phyloP scores from a whole-genome alignment of 805 yeast genomes.

The Candida fluviatilis region DNA sequence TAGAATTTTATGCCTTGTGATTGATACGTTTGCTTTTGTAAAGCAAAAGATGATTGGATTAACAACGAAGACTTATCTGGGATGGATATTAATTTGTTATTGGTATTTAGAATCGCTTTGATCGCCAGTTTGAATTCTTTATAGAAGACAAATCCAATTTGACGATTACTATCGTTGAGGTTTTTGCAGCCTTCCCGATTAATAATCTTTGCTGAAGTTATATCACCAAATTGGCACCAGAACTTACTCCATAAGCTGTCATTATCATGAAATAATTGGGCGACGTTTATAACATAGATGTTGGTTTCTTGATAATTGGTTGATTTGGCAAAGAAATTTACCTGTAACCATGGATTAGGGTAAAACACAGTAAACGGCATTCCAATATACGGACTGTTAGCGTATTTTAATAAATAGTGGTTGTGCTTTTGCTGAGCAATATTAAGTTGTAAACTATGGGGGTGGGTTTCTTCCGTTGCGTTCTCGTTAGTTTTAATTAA shows the following conservation, averaged over 20 bases:
- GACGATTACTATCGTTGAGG: constrained; percentile 13
- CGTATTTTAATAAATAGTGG: constrained; percentile 17
- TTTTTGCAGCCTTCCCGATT: constrained; percentile 12
- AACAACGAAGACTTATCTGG: constrained; percentile 13
- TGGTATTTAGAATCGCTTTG: constrained; percentile 53
- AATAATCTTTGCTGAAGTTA: constrained; percentile 39
- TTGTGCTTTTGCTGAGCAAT: constrained; percentile 37
- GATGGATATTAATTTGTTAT: constrained; percentile 33
- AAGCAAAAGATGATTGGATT: constrained; percentile 38
- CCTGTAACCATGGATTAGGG: constrained; percentile 10
- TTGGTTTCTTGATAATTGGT: constrained; percentile 60
- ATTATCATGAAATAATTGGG: constrained; percentile 50
- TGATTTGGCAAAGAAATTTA: constrained; percentile 16
- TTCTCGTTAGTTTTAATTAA: constrained; percentile 1
- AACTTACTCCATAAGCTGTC: constrained; percentile 38
- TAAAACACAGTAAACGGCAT: constrained; percentile 5
- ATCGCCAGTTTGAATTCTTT: constrained; percentile 55
- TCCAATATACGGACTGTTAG: constrained; percentile 6
- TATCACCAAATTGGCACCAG: constrained; percentile 37
- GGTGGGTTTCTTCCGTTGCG: constrained; percentile 5
- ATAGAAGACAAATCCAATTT: constrained; percentile 63
- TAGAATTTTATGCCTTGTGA: not conserved
- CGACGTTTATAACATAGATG: constrained; percentile 65
- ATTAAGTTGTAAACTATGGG: constrained; percentile 17
- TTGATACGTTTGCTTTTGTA: constrained; percentile 22